These are phyloP conservation scores for Pseudocercospora pini-densiflorae DNA, from an alignment of 2,329 filamentous ascomycete genomes.

Conservation along the genomic window DNA sequence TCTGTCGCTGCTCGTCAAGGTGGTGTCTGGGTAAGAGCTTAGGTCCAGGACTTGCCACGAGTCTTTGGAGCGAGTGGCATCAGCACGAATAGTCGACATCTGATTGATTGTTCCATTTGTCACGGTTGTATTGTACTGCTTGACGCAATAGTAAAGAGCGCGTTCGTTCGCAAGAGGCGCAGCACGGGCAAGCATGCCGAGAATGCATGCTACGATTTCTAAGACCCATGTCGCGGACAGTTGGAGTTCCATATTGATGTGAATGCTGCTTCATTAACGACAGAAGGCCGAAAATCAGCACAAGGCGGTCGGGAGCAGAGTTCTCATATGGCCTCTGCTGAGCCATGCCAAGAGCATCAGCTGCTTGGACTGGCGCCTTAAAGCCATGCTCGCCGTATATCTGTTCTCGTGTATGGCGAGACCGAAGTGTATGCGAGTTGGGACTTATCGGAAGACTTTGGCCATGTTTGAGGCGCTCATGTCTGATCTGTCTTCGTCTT, in stretches of 20 bases:
- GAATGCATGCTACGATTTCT: not conserved
- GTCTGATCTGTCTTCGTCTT: too few species aligned
- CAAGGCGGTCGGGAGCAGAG: too few species aligned
- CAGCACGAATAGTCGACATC: not conserved
- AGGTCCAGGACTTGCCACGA: slow-evolving; percentile 2
- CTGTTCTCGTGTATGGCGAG: too few species aligned
- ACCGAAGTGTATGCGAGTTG: too few species aligned
- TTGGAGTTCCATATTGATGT: slow-evolving; percentile 1
- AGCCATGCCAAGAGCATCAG: too few species aligned
- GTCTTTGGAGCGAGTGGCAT: not conserved
- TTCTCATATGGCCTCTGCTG: too few species aligned
- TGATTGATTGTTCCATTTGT: slow-evolving; percentile 7
- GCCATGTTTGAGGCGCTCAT: too few species aligned
- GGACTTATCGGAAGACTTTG: too few species aligned
- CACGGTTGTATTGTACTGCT: slow-evolving; percentile 12
- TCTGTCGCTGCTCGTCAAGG: not conserved
- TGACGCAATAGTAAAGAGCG: slow-evolving; percentile 26
- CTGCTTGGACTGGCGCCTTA: too few species aligned
- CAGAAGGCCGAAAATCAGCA: not conserved
- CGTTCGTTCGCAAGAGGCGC: slow-evolving; percentile 15
- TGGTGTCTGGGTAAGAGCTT: not conserved
- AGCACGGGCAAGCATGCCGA: not conserved
- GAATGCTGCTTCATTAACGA: not conserved
- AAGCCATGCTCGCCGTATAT: too few species aligned
- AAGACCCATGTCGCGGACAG: slow-evolving; percentile 12